Evolutionary conservation across 2,329 filamentous ascomycete species (phyloP).

Genomic region (Beauveria australis): DNA sequence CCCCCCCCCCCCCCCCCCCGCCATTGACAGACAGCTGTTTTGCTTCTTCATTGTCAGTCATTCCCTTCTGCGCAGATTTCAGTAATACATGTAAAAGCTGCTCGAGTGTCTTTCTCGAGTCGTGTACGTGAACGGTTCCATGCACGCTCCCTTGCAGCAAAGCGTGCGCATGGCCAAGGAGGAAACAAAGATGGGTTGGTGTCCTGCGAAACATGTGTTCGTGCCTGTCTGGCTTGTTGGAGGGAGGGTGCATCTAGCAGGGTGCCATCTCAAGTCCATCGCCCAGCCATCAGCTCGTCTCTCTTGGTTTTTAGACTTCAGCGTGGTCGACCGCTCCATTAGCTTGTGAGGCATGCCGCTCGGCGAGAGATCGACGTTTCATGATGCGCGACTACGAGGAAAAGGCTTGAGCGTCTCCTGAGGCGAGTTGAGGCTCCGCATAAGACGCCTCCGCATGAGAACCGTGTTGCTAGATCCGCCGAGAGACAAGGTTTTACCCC

Average conservation of each 20-base stretch:
- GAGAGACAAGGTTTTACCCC: slow-evolving; percentile 5
- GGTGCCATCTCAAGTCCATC: not conserved
- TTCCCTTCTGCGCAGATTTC: not conserved
- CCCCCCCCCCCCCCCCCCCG: too few species aligned
- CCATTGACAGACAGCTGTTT: not conserved
- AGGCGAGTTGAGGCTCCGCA: not conserved
- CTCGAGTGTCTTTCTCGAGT: too few species aligned
- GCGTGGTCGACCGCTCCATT: not conserved
- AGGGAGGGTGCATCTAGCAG: slow-evolving; percentile 5
- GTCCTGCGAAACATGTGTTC: not conserved
- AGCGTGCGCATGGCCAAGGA: not conserved
- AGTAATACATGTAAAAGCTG: not conserved
- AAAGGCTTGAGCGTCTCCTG: not conserved
- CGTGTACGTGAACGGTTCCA: too few species aligned
- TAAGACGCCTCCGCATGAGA: not conserved
- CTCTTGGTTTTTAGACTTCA: not conserved
- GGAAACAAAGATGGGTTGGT: not conserved
- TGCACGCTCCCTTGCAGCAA: not conserved
- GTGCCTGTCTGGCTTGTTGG: not conserved
- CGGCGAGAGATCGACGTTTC: not conserved
- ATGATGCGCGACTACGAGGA: not conserved
- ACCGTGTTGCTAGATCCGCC: not conserved
- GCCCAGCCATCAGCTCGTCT: not conserved
- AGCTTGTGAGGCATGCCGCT: not conserved
- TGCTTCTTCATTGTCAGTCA: not conserved